Percentiles rank a stretch among this genome's conserved stretches.
Conservation (phyloP, 2,329 filamentous ascomycete species). For the Aspergillus brasiliensis region DNA sequence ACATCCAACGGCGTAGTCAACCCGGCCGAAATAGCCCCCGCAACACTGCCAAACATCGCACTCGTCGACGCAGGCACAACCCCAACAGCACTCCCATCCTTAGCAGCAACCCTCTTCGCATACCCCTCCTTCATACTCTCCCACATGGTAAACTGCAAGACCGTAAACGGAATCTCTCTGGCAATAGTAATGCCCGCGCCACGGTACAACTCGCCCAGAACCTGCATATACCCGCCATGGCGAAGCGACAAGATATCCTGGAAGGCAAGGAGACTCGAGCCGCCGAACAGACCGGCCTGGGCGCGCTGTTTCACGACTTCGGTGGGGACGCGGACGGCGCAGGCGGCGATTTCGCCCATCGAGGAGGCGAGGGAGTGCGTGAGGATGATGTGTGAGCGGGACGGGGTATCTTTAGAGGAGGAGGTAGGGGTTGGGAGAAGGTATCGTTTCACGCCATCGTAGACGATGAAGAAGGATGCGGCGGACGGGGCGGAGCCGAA, state of each 20-base stretch:
- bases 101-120: constrained; percentile 32
- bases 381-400: constrained; percentile 42
- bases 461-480: constrained; percentile 95
- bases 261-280: constrained; percentile 67
- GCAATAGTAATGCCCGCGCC: constrained; percentile 92
- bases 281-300: constrained; percentile 80
- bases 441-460: constrained; percentile 71
- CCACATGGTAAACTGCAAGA: constrained; percentile 97
- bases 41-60: constrained; percentile 78
- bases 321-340: constrained; percentile 87
- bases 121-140: constrained; percentile 75
- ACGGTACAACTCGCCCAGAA: constrained; percentile 84
- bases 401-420: constrained; percentile 17
- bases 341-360: constrained; percentile 87
- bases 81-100: background rate
- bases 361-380: constrained; percentile 84
- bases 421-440: constrained; percentile 42
- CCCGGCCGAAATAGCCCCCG: constrained; percentile 82
- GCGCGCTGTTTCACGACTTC: constrained; percentile 97
- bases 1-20: constrained; percentile 93
- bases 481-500: constrained; percentile 92
- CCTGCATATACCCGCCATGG: constrained; percentile 52
- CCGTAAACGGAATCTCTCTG: constrained; percentile 94
- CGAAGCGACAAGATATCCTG: constrained; percentile 65
- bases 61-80: constrained; percentile 72